Percentiles rank a stretch among this genome's conserved stretches.
Evolutionary conservation across 306 rosid genomes (phyloP).

Genomic region (Boehmeria nivea): DNA sequence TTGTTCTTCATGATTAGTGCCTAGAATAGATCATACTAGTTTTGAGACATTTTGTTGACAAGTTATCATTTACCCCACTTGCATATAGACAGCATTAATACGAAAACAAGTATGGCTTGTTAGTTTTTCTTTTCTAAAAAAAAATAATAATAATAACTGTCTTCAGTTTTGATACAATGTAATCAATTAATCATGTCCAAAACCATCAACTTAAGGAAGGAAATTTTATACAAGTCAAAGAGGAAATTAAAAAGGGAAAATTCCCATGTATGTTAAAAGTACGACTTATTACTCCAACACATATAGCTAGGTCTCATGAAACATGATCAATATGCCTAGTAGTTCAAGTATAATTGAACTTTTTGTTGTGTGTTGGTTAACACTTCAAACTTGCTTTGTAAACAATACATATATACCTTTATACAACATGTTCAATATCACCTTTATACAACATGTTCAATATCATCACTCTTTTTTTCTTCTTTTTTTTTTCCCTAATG

Average conservation of each 20-base stretch:
- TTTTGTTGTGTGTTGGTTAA: not conserved
- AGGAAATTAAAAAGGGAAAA: too few species aligned
- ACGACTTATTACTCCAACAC: too few species aligned
- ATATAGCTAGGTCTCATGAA: too few species aligned
- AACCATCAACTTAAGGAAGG: too few species aligned
- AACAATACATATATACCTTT: not conserved
- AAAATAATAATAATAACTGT: not conserved
- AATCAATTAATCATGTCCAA: too few species aligned
- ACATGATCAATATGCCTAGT: not conserved
- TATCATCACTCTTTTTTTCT: too few species aligned
- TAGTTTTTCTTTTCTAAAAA: not conserved
- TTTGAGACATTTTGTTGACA: conserved; percentile 5
- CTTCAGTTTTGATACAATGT: too few species aligned
- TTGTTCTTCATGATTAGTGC: conserved; percentile 2
- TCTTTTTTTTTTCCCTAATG: too few species aligned
- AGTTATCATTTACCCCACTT: conserved; percentile 12
- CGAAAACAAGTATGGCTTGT: not conserved
- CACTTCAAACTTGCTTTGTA: not conserved
- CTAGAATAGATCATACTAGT: not conserved
- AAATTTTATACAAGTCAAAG: too few species aligned
- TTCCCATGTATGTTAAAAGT: not conserved
- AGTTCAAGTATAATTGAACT: not conserved
- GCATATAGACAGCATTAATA: not conserved
- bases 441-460: too few species aligned
- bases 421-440: too few species aligned